phyloP scores from a whole-genome alignment of 2,329 filamentous ascomycete species.

The Domatiomyces globalis region DNA sequence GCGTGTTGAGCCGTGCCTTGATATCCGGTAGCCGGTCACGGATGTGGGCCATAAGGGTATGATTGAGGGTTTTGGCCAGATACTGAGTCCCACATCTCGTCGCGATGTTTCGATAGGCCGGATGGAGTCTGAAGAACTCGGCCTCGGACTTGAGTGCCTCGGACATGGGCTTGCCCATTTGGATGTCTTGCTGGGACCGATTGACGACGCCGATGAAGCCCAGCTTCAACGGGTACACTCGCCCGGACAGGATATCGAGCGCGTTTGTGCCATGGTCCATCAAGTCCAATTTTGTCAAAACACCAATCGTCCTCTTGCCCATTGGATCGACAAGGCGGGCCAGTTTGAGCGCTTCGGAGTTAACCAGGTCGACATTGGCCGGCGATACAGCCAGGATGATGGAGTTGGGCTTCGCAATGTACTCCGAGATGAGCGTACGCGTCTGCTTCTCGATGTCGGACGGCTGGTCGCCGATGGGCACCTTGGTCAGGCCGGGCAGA shows the following conservation, averaged over 20 bases:
- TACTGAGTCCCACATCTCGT: conserved; percentile 86
- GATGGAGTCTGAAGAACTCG: conserved; percentile 95
- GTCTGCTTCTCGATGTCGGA: conserved; percentile 98
- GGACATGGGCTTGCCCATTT: conserved; percentile 84
- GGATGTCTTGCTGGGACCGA: conserved; percentile 94
- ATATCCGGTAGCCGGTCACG: conserved; percentile 92
- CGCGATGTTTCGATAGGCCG: conserved; percentile 92
- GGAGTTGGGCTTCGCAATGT: conserved; percentile 97
- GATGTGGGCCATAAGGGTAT: conserved; percentile 90
- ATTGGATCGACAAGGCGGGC: conserved; percentile 93
- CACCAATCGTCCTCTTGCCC: conserved; percentile 86
- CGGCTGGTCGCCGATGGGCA: conserved; percentile 94
- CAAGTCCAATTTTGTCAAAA: conserved; percentile 89
- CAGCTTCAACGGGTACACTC: conserved; percentile 90
- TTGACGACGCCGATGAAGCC: conserved; percentile 98
- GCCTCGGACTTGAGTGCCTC: conserved; percentile 80
- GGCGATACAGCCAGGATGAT: conserved; percentile 94
- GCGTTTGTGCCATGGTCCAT: conserved; percentile 99
- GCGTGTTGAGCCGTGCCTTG: conserved; percentile 89
- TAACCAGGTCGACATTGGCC: conserved; percentile 95
- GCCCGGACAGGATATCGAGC: conserved; percentile 89
- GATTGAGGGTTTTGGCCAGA: conserved; percentile 85
- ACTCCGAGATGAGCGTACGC: conserved; percentile 87
- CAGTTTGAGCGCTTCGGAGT: conserved; percentile 92
- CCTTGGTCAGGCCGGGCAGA: conserved; percentile 90